Base-by-base conservation (phyloP, 1,284 basidiomycete genomes). In the Irpex rosettiformis region DNA sequence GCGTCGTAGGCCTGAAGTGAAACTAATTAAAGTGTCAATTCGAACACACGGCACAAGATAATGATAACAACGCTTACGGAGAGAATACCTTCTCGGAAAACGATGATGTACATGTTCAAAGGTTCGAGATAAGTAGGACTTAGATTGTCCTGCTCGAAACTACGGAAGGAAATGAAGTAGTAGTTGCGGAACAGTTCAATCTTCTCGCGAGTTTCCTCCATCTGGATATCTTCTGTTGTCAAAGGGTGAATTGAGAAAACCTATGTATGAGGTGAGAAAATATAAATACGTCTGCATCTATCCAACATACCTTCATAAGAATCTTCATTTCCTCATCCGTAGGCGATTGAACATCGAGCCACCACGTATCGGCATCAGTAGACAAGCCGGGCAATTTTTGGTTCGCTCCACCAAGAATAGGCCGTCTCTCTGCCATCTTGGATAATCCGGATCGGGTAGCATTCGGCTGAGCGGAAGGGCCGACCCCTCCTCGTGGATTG, bases 171-270 rank as follows among this genome's bases (percentile, higher is more conserved):
- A 63, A 99, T 97, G 54, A 99, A 87, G 72, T 98, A 99, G 73
- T 99, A 99, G 73, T 97, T 98, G 58, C 96, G 83, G 83, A 99
- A 99, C 18, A 99, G 84, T 73, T 99, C 97, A 67, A 99, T 99
- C 81, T 99, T 99, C 76, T 99, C 97, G 67, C 97, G 93, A 40
- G 96, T 94, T 77, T 99, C 97, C 73, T 99, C 96, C 89, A 98
- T 98, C 68, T 95, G 87, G 70, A 99, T 99, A 79, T 99, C 97
- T 78, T 99, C 97, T 13, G 96, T 97, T 4, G 97, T 99, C 62
- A 99, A 81, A 3, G 97, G 97, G 76, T 99, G 97, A 69, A 99
- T 98, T 13, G 85, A 86, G 75, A 98, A 99, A 11, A 96, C 94
- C 94, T 96, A 65, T 10, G 7, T 30, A 28, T 58, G 28, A 58